Base-by-base conservation (phyloP, 2,329 filamentous ascomycete genomes). In the Coniochaeta sp. region DNA sequence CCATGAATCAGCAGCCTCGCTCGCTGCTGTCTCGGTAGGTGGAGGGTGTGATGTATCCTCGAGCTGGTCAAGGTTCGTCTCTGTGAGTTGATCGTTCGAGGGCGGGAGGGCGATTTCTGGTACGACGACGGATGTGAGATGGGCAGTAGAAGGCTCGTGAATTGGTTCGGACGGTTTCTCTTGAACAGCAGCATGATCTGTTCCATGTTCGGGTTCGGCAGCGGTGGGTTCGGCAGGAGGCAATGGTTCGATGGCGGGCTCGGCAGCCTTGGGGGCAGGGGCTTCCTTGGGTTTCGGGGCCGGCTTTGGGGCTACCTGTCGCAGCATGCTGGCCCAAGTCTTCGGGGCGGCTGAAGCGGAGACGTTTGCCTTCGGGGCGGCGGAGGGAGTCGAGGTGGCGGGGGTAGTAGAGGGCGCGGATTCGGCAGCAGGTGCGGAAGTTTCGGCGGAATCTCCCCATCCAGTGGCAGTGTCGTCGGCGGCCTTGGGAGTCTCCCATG, bases 1-100 rank as follows among this genome's bases (percentile, higher is more conserved):
- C 79, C 89, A 88, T 19, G 91, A 92, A 74, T 93, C 95, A 67
- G 91, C 90, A 65, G 91, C 81, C 62, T 93, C 96, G 81, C 93
- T 97, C 64, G 90, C 91, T 65, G 86, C 90, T 55, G 93, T 97
- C 65, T 88, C 89, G 59, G 90, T 93, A 55, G 88, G 83, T 22
- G 88, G 85, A 44, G 91, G 89, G 60, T 86, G 79, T 50, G 93
- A 96, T 60, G 82, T 83, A 76, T 97, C 93, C 65, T 87, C 89
- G 67, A 98, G 82, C 75, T 93, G 90, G 73, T 96, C 93, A 61
- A 98, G 88, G 75, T 98, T 98, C 67, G 88, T 89, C 77, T 93
- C 88, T 30, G 93, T 98, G 65, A 98, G 83, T 69, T 93, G 87
- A 72, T 92, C 91, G 75, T 89, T 88, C 26, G 90, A 84, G 17